Evolutionary conservation across 306 rosid species (phyloP).

Genomic region (Rubus parviflorus): DNA sequence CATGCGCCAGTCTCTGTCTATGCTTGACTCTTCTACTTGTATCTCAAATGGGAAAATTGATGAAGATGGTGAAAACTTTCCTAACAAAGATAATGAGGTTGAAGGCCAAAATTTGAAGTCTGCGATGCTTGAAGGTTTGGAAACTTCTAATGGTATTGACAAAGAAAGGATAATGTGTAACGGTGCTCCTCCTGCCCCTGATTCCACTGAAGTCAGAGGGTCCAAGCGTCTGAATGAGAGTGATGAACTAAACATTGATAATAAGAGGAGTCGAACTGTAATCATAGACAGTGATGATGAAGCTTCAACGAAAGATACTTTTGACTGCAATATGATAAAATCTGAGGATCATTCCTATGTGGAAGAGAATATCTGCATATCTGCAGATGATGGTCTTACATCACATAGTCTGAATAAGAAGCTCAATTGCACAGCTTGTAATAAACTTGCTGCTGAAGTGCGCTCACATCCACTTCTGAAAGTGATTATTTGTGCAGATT

Average conservation of each 20-base stretch:
- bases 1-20: too few species aligned
- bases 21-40: too few species aligned
- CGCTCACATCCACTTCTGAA: constrained; percentile 64
- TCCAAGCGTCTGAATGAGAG: constrained; percentile 57
- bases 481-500: constrained; percentile 73
- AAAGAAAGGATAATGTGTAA: constrained; percentile 35
- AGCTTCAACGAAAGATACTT: constrained; percentile 35
- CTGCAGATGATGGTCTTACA: constrained; percentile 39
- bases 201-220: constrained; percentile 51
- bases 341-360: constrained; percentile 35
- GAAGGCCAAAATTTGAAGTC: constrained; percentile 34
- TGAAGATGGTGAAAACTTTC: constrained; percentile 29
- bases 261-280: constrained; percentile 50
- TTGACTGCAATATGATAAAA: constrained; percentile 26
- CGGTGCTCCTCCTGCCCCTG: constrained; percentile 33
- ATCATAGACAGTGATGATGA: constrained; percentile 42
- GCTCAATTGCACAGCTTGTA: constrained; percentile 65
- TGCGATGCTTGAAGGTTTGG: constrained; percentile 38
- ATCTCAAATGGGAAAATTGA: constrained; percentile 32
- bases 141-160: constrained; percentile 35
- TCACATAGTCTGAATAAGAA: constrained; percentile 41
- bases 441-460: constrained; percentile 49
- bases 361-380: constrained; percentile 31
- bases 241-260: constrained; percentile 46
- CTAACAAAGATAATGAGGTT: constrained; percentile 33